Conservation (phyloP, 1,284 basidiomycete species). For the Marasmius oreades region DNA sequence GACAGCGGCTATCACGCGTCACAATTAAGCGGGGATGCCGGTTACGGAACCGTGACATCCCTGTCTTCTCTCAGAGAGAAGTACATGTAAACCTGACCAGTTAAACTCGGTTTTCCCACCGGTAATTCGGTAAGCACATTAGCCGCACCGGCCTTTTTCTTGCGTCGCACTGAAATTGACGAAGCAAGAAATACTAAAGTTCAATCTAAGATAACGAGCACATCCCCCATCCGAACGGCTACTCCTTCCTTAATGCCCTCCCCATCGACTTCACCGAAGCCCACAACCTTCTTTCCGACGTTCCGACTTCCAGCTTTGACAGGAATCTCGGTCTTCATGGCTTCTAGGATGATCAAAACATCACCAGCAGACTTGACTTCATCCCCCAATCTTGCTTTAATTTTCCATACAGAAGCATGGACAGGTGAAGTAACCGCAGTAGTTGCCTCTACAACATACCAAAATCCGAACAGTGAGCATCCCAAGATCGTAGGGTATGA, state of each 20-base stretch:
- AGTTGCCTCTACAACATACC: slow-evolving; percentile 9
- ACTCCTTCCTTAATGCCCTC: slow-evolving; percentile 42
- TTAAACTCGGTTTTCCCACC: too few relatives aligned
- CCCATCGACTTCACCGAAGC: slow-evolving; percentile 35
- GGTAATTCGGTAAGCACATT: too few relatives aligned
- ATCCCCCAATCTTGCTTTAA: slow-evolving; percentile 38
- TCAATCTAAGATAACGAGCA: slow-evolving; percentile 33
- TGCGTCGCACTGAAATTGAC: too few relatives aligned
- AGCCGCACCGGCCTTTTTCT: too few relatives aligned
- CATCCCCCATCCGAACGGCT: slow-evolving; percentile 41
- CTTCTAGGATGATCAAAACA: slow-evolving; percentile 57
- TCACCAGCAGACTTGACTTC: slow-evolving; percentile 42
- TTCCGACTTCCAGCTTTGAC: slow-evolving; percentile 42
- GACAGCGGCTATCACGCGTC: too few relatives aligned
- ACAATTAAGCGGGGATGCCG: too few relatives aligned
- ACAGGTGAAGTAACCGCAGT: slow-evolving; percentile 38
- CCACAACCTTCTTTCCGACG: slow-evolving; percentile 40
- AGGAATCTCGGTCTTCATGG: slow-evolving; percentile 72
- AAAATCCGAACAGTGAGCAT: not conserved
- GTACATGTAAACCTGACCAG: too few relatives aligned
- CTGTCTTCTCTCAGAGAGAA: too few relatives aligned
- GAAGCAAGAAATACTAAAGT: not conserved
- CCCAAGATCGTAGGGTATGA: not conserved
- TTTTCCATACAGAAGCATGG: slow-evolving; percentile 58
- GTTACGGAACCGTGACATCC: too few relatives aligned